Conservation (phyloP, 2,329 filamentous ascomycete species). For the Sporothrix curviconia region DNA sequence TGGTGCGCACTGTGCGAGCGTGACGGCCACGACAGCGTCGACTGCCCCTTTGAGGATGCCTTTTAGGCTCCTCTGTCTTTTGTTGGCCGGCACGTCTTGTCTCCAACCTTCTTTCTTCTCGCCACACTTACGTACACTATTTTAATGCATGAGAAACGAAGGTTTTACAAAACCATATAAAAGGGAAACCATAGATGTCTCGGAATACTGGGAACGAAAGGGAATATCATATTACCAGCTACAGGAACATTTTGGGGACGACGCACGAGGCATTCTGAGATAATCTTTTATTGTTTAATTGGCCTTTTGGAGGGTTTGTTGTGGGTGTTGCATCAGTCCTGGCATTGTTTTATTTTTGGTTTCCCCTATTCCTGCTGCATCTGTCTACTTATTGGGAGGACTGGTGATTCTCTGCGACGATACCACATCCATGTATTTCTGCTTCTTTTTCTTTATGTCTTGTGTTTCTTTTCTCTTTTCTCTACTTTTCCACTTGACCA, state of each 20-base stretch:
- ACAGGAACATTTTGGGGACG: too few relatives aligned
- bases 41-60: constrained; percentile 85
- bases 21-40: constrained; percentile 92
- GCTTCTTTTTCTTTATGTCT: neutral
- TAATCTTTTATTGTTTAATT: too few relatives aligned
- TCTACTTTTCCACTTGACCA: neutral
- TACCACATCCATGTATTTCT: neutral
- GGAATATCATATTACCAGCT: too few relatives aligned
- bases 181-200: neutral
- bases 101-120: neutral
- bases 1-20: constrained; percentile 97
- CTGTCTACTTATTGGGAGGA: too few relatives aligned
- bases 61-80: constrained; percentile 38
- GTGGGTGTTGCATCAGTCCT: too few relatives aligned
- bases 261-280: too few relatives aligned
- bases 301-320: too few relatives aligned
- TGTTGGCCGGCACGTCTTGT: too few relatives aligned
- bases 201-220: neutral
- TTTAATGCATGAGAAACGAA: neutral
- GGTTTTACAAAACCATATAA: neutral
- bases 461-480: neutral
- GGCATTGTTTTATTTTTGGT: constrained; percentile 3
- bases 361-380: neutral
- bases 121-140: too few relatives aligned
- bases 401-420: too few relatives aligned